Evolutionary conservation across 768 basidiomycete species (phyloP), one percentile per base, ranked within the genome.

Genomic region (Suillus decipiens): DNA sequence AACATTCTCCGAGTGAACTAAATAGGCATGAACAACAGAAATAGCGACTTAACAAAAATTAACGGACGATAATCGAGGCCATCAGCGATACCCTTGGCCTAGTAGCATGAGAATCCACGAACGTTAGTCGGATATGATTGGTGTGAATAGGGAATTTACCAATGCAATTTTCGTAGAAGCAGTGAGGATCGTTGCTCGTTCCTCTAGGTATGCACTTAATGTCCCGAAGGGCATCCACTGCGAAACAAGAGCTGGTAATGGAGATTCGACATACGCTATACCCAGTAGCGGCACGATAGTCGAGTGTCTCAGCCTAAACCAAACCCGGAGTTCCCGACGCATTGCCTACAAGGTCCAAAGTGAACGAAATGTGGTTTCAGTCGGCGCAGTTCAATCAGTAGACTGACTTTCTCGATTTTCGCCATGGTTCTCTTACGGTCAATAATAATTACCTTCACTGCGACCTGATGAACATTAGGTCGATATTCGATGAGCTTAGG

Each of bases 251-350:
- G 51, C 51, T 0, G 51, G 51, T 0, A 34, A 53, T 33, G 51
- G 3, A 19, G 19, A 34, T 0, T 34, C 17, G 9, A 34, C 66
- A 22, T 54, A 50, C 14, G 64, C 43, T 1, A 65, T 51, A 8
- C 71, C 69, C n/a, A 55, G 60, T 15, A 71, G 64, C 8, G 66
- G 66, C 2, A 72, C 47, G 34, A 72, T 59, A 58, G 71, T 72
- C 17, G 36, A 33, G 59, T 71, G 66, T 19, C 39, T 14, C 15
- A 72, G 61, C 22, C 55, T 28, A 36, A 59, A 59, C 71, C 71
- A 71, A 22, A 70, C 70, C 22, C 55, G 53, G 28, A 72, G 58
- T 59, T 71, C 70, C 12, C 68, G 67, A 34, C 48, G 48, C 19
- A 71, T 47, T 37, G n/a, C n/a, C n/a, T n/a, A n/a, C n/a, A n/a